phyloP scores from a whole-genome alignment of 2,329 filamentous ascomycete genomes.

The Penicillium sp. region DNA sequence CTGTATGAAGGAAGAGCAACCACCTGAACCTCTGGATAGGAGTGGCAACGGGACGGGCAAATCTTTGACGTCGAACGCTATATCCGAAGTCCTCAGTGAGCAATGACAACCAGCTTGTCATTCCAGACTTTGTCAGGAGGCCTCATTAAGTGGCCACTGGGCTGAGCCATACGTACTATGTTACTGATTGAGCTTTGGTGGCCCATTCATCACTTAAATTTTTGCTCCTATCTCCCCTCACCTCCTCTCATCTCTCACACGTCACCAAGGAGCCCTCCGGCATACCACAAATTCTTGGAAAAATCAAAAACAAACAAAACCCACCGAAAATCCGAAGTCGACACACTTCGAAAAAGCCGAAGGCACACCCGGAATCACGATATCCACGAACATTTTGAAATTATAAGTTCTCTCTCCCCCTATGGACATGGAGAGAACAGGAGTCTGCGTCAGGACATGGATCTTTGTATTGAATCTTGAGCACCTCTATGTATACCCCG shows the following conservation, averaged over 20 bases:
- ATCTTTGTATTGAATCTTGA: conserved; percentile 1
- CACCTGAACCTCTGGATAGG: conserved; percentile 32
- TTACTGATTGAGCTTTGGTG: conserved; percentile 1
- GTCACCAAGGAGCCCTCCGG: not conserved
- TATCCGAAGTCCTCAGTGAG: conserved; percentile 32
- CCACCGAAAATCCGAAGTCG: not conserved
- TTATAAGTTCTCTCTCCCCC: not conserved
- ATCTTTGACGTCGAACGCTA: conserved; percentile 30
- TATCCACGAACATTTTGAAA: conserved; percentile 8
- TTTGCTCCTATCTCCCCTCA: not conserved
- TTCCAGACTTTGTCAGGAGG: not conserved
- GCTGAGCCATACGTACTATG: not conserved
- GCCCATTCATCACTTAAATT: not conserved
- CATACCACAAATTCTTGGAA: not conserved
- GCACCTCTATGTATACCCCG: conserved; percentile 16
- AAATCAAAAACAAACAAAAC: not conserved
- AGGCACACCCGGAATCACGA: conserved; percentile 3
- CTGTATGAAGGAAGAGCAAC: conserved; percentile 84
- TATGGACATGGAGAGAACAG: not conserved
- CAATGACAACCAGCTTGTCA: conserved; percentile 24
- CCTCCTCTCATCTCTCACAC: not conserved
- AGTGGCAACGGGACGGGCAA: conserved; percentile 11
- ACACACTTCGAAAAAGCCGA: not conserved
- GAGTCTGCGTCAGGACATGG: conserved; percentile 2
- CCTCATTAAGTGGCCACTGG: not conserved